phyloP scores from a whole-genome alignment of 1,284 basidiomycete genomes.

The Ceratobasidium papillatum region DNA sequence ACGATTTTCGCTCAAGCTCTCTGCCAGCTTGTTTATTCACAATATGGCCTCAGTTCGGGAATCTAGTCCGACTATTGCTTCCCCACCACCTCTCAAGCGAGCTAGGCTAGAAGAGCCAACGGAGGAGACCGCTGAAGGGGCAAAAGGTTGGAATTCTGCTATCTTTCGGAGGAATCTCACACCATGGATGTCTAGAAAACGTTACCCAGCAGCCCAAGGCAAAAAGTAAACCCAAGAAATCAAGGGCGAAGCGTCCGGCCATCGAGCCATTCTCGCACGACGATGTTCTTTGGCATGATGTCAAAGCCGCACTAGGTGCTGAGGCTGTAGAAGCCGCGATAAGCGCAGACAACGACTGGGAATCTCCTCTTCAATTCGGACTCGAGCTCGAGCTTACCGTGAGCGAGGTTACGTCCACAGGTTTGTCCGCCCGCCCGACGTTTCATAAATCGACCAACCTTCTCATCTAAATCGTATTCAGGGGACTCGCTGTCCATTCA shows the following conservation, averaged over 20 bases:
- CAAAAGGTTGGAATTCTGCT: constrained; percentile 5
- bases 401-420: constrained; percentile 68
- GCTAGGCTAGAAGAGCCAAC: constrained; percentile 23
- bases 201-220: constrained; percentile 1
- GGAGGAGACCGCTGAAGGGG: constrained; percentile 3
- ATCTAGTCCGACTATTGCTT: constrained; percentile 1
- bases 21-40: background rate
- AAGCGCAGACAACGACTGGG: constrained; percentile 61
- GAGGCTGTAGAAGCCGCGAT: constrained; percentile 64
- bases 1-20: background rate
- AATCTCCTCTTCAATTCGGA: constrained; percentile 66
- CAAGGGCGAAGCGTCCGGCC: constrained; percentile 49
- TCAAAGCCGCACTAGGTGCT: constrained; percentile 70
- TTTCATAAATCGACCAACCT: background rate
- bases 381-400: constrained; percentile 76
- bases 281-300: constrained; percentile 79
- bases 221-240: constrained; percentile 42
- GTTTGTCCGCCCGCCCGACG: constrained; percentile 54
- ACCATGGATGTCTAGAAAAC: background rate
- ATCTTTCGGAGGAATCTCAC: background rate
- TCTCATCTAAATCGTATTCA: constrained; percentile 49
- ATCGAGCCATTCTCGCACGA: constrained; percentile 75
- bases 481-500: constrained; percentile 75
- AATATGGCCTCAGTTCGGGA: constrained; percentile 24
- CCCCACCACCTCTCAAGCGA: constrained; percentile 27